Conservation (phyloP, 1,284 basidiomycete species). For the Athelia sp. region DNA sequence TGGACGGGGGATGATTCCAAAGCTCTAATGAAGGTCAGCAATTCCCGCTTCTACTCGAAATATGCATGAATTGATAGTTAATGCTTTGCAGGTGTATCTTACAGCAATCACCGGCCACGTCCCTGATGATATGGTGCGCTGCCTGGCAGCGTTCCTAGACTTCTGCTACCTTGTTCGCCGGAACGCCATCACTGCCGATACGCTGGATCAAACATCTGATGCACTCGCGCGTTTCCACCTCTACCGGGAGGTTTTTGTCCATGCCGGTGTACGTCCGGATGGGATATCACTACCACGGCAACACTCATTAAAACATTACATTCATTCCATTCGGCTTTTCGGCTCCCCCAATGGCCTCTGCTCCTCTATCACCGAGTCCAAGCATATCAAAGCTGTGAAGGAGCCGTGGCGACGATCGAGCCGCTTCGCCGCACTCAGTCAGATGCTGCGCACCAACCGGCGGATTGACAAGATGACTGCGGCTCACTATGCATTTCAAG, state of each 20-base stretch:
- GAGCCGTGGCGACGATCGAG: background rate
- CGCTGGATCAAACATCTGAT: conserved; percentile 1
- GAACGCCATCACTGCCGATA: conserved; percentile 1
- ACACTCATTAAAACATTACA: background rate
- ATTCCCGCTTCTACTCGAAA: background rate
- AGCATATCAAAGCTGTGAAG: conserved; percentile 3
- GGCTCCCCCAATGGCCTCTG: conserved; percentile 3
- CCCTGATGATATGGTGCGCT: conserved; percentile 3
- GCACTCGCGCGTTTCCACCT: conserved; percentile 10
- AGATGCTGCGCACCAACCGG: conserved; percentile 2
- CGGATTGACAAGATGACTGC: background rate
- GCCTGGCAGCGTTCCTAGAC: conserved; percentile 5
- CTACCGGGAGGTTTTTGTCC: conserved; percentile 11
- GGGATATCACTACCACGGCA: background rate
- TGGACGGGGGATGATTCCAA: conserved; percentile 24
- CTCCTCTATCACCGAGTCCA: conserved; percentile 3
- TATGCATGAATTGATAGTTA: background rate
- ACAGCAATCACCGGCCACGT: conserved; percentile 1
- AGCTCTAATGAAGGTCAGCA: conserved; percentile 17
- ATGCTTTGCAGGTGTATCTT: conserved; percentile 1
- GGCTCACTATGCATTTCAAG: background rate
- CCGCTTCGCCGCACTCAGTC: background rate
- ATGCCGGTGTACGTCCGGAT: background rate
- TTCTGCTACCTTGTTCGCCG: conserved; percentile 9
- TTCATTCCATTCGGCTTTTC: background rate